A percentile compares a stretch with the other conserved stretches of the same genome.
phyloP scores from a whole-genome alignment of 495 filamentous ascomycete genomes.

The Neurospora africana region DNA sequence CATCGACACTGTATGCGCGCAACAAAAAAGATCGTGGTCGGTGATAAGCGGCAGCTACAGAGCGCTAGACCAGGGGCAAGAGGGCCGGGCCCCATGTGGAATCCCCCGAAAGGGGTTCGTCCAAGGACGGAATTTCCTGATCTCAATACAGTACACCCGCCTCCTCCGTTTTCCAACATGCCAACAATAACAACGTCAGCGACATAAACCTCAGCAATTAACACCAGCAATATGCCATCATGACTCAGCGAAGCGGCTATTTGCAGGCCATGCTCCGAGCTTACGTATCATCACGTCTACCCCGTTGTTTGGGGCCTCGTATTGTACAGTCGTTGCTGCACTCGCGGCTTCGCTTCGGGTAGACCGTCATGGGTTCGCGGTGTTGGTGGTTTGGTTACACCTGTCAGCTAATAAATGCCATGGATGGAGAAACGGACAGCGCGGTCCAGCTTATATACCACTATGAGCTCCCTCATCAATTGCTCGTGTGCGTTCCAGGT shows the following conservation, averaged over 20 bases:
- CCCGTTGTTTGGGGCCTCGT: neutral
- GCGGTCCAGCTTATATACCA: neutral
- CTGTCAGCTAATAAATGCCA: constrained; percentile 1
- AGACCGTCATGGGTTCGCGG: neutral
- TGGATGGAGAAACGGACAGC: neutral
- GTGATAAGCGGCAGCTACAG: neutral
- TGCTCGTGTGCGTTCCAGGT: neutral
- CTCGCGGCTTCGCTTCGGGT: constrained; percentile 4
- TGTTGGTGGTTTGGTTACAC: neutral
- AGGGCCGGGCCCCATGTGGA: constrained; percentile 8
- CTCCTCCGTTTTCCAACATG: constrained; percentile 8
- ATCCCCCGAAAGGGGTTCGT: constrained; percentile 3
- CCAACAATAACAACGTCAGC: constrained; percentile 6
- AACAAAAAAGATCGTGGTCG: neutral
- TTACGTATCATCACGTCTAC: neutral
- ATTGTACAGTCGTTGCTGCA: neutral
- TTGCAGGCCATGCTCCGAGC: neutral
- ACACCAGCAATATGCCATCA: constrained; percentile 4
- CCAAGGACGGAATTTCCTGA: constrained; percentile 12
- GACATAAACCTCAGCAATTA: neutral
- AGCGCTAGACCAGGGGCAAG: neutral
- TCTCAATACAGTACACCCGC: constrained; percentile 8
- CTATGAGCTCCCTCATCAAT: neutral
- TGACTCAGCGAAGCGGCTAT: neutral
- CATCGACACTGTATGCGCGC: neutral